Conservation (phyloP, 2,329 filamentous ascomycete species). For the Botrytis paeoniae region DNA sequence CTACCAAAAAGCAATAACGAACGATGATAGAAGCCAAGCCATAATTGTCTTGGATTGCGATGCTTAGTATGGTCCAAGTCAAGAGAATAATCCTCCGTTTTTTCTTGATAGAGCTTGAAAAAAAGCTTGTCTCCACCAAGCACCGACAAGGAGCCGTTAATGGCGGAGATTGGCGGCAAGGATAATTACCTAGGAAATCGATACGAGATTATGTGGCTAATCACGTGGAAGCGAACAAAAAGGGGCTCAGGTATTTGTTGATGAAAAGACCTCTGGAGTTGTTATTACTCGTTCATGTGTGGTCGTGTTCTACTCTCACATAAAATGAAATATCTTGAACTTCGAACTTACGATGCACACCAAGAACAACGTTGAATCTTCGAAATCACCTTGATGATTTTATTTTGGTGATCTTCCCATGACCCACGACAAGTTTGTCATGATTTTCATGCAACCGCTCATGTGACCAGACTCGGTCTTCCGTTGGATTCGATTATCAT, state of each 20-base stretch:
- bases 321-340: background rate
- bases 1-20: background rate
- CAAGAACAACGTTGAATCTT: background rate
- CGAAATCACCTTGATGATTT: background rate
- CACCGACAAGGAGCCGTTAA: background rate
- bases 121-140: constrained; percentile 18
- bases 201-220: background rate
- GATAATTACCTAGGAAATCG: background rate
- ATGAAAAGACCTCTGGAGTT: background rate
- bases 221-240: background rate
- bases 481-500: background rate
- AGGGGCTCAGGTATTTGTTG: background rate
- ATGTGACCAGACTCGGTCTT: background rate
- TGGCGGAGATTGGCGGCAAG: constrained; percentile 8
- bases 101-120: background rate
- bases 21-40: constrained; percentile 14
- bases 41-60: constrained; percentile 13
- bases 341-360: background rate
- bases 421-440: background rate
- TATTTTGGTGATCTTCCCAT: background rate
- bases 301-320: background rate
- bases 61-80: background rate
- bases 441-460: background rate
- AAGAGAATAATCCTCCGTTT: background rate
- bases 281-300: background rate